These are phyloP conservation scores for Henckelia pumila DNA, from an alignment of 257 asterid species.

Conservation along the genomic window DNA sequence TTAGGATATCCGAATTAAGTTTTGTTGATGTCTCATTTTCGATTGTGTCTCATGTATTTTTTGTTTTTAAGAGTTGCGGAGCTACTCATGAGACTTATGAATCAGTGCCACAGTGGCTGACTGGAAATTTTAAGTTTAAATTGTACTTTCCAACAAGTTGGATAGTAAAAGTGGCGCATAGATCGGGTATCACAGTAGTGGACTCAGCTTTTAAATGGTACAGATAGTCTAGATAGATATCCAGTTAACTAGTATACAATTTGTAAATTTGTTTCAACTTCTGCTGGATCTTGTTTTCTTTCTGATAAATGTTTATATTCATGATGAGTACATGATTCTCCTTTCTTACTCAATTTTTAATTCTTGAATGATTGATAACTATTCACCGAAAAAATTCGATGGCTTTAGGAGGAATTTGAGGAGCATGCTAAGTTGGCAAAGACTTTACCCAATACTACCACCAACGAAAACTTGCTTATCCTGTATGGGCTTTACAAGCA, in stretches of 20 bases:
- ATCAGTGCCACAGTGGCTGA: background rate
- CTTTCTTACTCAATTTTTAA: background rate
- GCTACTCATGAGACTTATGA: background rate
- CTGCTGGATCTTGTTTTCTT: background rate
- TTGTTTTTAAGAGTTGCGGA: background rate
- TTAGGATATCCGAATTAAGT: background rate
- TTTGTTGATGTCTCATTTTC: too few species aligned
- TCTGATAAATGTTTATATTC: background rate
- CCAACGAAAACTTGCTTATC: constrained; percentile 70
- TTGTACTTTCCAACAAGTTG: too few species aligned
- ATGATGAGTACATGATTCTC: background rate
- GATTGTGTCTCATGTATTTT: background rate
- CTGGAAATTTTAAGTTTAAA: background rate
- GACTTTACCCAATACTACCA: constrained; percentile 68
- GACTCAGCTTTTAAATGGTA: background rate
- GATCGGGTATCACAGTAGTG: background rate
- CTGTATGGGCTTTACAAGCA: constrained; percentile 93
- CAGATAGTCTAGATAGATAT: background rate
- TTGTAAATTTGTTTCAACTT: background rate
- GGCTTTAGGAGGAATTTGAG: constrained; percentile 85
- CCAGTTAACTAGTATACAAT: background rate
- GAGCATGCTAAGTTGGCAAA: constrained; percentile 81
- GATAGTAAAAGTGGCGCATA: too few species aligned
- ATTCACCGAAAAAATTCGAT: too few species aligned
- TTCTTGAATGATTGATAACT: background rate